Conservation (phyloP, 768 basidiomycete genomes). For the Hygrocybe coccinea region DNA sequence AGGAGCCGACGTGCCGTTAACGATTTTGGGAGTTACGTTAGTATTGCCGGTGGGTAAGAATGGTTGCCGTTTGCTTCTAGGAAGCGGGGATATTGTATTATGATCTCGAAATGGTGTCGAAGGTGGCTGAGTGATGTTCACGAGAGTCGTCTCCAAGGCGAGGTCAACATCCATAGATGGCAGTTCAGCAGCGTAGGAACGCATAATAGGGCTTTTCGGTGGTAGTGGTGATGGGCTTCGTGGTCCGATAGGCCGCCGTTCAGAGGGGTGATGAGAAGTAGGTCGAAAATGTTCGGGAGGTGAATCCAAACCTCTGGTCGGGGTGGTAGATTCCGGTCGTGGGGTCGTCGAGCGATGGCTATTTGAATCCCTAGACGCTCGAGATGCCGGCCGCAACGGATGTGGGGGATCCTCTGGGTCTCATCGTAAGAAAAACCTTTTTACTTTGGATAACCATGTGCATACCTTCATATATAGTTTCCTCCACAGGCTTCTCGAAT, state of each 20-base stretch:
- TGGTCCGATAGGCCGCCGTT: slow-evolving; percentile 68
- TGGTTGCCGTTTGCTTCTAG: slow-evolving; percentile 67
- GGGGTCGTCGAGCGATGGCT: slow-evolving; percentile 46
- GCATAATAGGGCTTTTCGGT: slow-evolving; percentile 37
- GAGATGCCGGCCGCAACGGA: slow-evolving; percentile 51
- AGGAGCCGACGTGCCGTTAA: slow-evolving; percentile 13
- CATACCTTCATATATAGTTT: slow-evolving; percentile 77
- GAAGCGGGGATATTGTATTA: slow-evolving; percentile 46
- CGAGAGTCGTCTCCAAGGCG: slow-evolving; percentile 35
- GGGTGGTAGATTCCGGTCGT: slow-evolving; percentile 40
- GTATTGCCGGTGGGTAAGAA: slow-evolving; percentile 51
- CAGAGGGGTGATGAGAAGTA: slow-evolving; percentile 44
- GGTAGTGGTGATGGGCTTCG: slow-evolving; percentile 70
- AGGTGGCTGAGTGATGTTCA: slow-evolving; percentile 12
- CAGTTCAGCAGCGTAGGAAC: slow-evolving; percentile 28
- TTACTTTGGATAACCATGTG: slow-evolving; percentile 5
- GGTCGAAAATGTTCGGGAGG: slow-evolving; percentile 39
- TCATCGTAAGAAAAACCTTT: slow-evolving; percentile 6
- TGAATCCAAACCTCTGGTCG: slow-evolving; percentile 32
- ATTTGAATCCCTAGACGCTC: slow-evolving; percentile 42
- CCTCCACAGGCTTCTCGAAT: slow-evolving; percentile 48
- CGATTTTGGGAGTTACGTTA: slow-evolving; percentile 49
- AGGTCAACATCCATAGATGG: slow-evolving; percentile 45
- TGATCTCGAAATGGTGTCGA: slow-evolving; percentile 25
- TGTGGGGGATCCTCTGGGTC: slow-evolving; percentile 56